phyloP scores from a whole-genome alignment of 805 yeast genomes.

The Wickerhamomyces bovis region DNA sequence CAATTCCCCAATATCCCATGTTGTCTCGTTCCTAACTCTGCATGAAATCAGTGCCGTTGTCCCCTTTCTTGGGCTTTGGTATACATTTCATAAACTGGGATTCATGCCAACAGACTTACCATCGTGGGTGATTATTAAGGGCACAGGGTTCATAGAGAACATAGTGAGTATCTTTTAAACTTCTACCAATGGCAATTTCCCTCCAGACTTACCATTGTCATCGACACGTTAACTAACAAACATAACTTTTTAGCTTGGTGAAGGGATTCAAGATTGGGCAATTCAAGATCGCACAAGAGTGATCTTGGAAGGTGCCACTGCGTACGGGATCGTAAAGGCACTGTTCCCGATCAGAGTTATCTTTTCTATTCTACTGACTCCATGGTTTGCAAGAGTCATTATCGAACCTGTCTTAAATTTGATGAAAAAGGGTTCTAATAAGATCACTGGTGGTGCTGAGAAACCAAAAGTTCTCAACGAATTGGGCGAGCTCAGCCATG shows the following conservation, averaged over 20 bases:
- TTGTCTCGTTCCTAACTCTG: no score
- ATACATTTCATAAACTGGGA: conserved; percentile 49
- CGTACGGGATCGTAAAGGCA: conserved; percentile 64
- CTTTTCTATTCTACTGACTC: conserved; percentile 47
- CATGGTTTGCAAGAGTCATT: conserved; percentile 49
- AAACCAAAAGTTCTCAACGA: background rate
- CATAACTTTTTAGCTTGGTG: conserved; percentile 12
- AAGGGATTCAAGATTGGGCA: conserved; percentile 25
- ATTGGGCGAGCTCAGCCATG: conserved; percentile 1
- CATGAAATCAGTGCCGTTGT: conserved; percentile 74
- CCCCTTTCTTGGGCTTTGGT: conserved; percentile 69
- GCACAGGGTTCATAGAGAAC: conserved; percentile 50
- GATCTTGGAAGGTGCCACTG: conserved; percentile 67
- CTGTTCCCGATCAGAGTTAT: conserved; percentile 48
- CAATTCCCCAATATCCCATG: no score
- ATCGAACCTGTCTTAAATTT: conserved; percentile 37
- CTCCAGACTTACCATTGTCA: no score
- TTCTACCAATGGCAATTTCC: no score
- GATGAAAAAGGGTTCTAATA: conserved; percentile 2
- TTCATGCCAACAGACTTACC: conserved; percentile 51
- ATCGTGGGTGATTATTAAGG: conserved; percentile 53
- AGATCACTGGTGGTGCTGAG: background rate
- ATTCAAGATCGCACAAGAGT: conserved; percentile 48
- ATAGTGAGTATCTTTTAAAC: conserved; percentile 39
- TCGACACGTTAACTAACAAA: no score